Evolutionary conservation across 768 basidiomycete genomes (phyloP), one percentile per base, ranked within the genome.

Genomic region (Suillus variegatus): DNA sequence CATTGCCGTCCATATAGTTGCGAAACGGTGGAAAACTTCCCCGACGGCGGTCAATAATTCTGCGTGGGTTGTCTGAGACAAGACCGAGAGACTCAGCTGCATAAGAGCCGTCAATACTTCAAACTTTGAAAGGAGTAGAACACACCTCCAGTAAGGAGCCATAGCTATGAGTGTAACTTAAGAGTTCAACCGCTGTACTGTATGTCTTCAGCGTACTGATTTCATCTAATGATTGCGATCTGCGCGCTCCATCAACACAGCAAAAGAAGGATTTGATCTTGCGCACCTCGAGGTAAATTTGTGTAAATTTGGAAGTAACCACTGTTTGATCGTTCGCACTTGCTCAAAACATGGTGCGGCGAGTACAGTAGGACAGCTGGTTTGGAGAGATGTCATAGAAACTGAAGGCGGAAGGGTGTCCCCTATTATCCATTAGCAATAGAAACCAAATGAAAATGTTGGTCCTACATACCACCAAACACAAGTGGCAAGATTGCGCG

Each of bases 1-100:
- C 88, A 94, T 91, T 66, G 89, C 91, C 14, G 85, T 84, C 92
- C 92, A 94, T 57, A 93, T 87, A 25, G 85, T 83, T 13, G 85
- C 82, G 69, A 89, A 89, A 8, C 89, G 86, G 65, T 86, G 84
- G n/a, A 94, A 80, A 6, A 87, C 87, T 67, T 90, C 87, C n/a
- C 93, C 82, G 1, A 91, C 83, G 0, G 85, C 84, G 4, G 81
- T 80, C 35, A 93, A 79, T 8, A 87, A 77, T 25, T 89, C 85
- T 0, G 78, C 74, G 41, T 84, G 81, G 6, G 79, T 78, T 3
- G 85, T 81, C 67, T 85, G 81, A 58, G 84, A 82, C 62, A 94
- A 76, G 40, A 88, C 76, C 58, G 73, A 81, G 20, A 88, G 73
- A 38, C 84, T 86, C 62, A 89, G 67, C 88, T 89, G 41, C 52